Percentiles rank a stretch among this genome's conserved stretches.
phyloP scores from a whole-genome alignment of 2,329 filamentous ascomycete species.

The Didymella sp. region DNA sequence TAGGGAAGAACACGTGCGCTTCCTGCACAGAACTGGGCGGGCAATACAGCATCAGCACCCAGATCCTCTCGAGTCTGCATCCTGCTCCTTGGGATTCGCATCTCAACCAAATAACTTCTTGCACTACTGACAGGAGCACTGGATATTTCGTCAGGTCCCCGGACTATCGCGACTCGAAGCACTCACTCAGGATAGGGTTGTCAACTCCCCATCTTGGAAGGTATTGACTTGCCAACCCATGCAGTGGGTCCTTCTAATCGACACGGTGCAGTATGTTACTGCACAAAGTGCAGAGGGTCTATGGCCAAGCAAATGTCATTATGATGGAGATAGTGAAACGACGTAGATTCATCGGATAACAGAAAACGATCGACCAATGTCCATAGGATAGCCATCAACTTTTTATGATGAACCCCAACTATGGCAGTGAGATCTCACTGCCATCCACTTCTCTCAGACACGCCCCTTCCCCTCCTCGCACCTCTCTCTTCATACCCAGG shows the following conservation, averaged over 20 bases:
- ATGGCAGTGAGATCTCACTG: no score
- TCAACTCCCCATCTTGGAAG: not conserved
- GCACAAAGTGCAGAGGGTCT: no score
- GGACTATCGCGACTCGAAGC: not conserved
- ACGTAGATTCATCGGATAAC: no score
- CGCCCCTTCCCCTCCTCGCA: not conserved
- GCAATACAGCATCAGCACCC: not conserved
- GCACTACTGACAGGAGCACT: not conserved
- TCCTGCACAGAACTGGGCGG: not conserved
- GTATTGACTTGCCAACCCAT: not conserved
- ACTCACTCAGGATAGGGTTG: not conserved
- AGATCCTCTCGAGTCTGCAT: not conserved
- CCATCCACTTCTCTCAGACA: slow-evolving; percentile 1
- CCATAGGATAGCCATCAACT: no score
- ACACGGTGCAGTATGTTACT: not conserved
- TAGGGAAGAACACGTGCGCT: not conserved
- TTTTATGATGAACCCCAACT: no score
- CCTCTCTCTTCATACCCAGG: slow-evolving; percentile 4
- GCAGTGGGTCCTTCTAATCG: not conserved
- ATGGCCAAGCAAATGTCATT: no score
- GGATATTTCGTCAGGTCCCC: not conserved
- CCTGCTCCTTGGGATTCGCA: not conserved
- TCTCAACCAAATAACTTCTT: not conserved
- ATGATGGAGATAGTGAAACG: no score
- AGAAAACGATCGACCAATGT: no score